These are phyloP conservation scores for Purpureocillium takamizusanense DNA, from an alignment of 2,329 filamentous ascomycete species.

Conservation along the genomic window DNA sequence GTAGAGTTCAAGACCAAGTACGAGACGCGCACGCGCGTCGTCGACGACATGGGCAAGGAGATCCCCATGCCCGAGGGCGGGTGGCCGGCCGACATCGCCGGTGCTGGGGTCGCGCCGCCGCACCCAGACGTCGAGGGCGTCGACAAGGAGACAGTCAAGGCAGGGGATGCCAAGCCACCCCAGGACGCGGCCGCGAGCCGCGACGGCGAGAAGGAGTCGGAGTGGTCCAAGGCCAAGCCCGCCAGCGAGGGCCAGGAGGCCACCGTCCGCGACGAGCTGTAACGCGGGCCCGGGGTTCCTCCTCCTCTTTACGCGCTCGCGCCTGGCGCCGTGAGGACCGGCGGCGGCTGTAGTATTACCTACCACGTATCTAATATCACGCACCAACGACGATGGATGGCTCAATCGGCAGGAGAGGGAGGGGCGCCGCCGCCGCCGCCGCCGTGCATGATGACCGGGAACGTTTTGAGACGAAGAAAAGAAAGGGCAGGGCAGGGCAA, in stretches of 20 bases:
- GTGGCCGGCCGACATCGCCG: constrained; percentile 22
- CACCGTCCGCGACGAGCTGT: constrained; percentile 31
- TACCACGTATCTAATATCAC: too few species aligned
- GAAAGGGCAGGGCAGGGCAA: too few species aligned
- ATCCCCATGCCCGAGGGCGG: constrained; percentile 39
- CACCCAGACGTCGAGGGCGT: constrained; percentile 54
- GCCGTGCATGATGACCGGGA: too few species aligned
- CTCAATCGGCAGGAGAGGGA: too few species aligned
- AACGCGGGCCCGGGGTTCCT: constrained; percentile 4
- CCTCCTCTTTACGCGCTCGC: not conserved
- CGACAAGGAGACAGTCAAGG: constrained; percentile 47
- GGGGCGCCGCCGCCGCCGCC: too few species aligned
- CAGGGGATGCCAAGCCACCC: constrained; percentile 26
- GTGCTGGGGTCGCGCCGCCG: constrained; percentile 41
- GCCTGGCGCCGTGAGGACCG: not conserved
- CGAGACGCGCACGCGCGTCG: constrained; percentile 81
- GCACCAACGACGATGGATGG: too few species aligned
- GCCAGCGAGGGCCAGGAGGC: constrained; percentile 56
- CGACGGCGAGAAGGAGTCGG: constrained; percentile 50
- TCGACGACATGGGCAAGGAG: constrained; percentile 74
- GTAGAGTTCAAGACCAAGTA: constrained; percentile 94
- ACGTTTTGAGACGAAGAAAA: too few species aligned
- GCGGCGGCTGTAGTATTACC: too few species aligned
- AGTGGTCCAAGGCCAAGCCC: constrained; percentile 48
- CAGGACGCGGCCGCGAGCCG: constrained; percentile 38